Conservation (phyloP, 1,284 basidiomycete genomes). For the Rhodotorula sp. region DNA sequence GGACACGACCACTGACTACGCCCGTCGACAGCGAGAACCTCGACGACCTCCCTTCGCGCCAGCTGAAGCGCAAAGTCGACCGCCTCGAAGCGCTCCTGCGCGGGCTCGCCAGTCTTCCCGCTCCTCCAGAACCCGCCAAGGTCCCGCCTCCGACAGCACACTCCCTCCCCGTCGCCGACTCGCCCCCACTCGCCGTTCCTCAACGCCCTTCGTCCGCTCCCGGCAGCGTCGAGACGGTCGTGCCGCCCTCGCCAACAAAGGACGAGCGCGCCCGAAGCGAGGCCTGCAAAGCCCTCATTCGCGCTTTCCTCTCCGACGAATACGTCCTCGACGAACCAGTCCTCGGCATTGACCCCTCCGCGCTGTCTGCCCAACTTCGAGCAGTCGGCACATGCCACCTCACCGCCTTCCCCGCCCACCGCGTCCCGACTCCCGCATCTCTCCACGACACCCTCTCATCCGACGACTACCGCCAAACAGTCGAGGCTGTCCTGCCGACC, state of each 20-base stretch:
- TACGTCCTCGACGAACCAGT: background rate
- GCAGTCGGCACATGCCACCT: constrained; percentile 2
- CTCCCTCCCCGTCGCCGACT: too few relatives aligned
- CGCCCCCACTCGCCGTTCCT: background rate
- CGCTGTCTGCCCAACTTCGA: constrained; percentile 2
- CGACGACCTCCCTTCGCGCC: constrained; percentile 23
- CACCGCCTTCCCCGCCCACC: background rate
- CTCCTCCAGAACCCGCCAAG: background rate
- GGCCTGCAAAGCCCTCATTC: background rate
- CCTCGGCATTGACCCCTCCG: background rate
- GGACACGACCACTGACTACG: background rate
- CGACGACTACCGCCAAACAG: background rate
- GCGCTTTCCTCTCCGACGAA: background rate
- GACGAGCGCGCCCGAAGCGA: background rate
- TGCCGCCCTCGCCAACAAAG: background rate
- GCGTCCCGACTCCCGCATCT: background rate
- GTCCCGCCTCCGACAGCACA: too few relatives aligned
- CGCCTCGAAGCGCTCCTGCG: constrained; percentile 15
- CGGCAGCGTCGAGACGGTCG: background rate
- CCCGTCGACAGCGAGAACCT: constrained; percentile 9
- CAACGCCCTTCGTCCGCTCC: constrained; percentile 1
- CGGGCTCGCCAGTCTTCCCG: background rate
- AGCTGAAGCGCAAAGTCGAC: constrained; percentile 29
- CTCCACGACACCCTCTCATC: constrained; percentile 2
- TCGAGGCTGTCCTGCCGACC: constrained; percentile 4